A percentile compares a stretch with the other conserved stretches of the same genome.
Evolutionary conservation across 495 filamentous ascomycete species (phyloP).

Genomic region (Talaromyces liani): DNA sequence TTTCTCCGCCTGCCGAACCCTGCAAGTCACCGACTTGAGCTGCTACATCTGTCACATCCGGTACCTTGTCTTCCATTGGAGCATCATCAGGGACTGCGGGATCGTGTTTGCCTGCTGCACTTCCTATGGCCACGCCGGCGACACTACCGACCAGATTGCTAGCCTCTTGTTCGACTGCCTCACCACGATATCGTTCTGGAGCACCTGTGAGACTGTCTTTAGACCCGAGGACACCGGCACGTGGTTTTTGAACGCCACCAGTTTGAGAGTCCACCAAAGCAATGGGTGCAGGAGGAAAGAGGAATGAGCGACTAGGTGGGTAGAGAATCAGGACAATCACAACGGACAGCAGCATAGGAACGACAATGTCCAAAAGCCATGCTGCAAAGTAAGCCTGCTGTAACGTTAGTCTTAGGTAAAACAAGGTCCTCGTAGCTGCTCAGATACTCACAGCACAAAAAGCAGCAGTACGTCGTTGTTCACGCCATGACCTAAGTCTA

Average conservation of each 20-base stretch:
- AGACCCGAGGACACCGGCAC: constrained; percentile 62
- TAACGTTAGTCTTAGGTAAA: not conserved
- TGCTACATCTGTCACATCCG: constrained; percentile 54
- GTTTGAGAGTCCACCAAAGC: constrained; percentile 54
- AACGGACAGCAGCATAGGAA: constrained; percentile 48
- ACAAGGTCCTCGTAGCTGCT: not conserved
- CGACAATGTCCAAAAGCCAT: constrained; percentile 71
- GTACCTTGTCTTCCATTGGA: constrained; percentile 40
- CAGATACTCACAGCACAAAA: constrained; percentile 50
- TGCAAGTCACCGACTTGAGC: constrained; percentile 47
- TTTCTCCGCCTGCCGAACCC: constrained; percentile 38
- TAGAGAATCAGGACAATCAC: constrained; percentile 61
- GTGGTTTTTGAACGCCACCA: constrained; percentile 62
- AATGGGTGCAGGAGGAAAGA: constrained; percentile 72
- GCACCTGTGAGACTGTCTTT: constrained; percentile 75
- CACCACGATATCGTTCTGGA: constrained; percentile 77
- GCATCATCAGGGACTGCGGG: constrained; percentile 38
- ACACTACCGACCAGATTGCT: constrained; percentile 73
- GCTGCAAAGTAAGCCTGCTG: constrained; percentile 60
- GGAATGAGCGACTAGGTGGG: constrained; percentile 50
- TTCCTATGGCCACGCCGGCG: constrained; percentile 64
- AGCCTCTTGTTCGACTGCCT: constrained; percentile 81
- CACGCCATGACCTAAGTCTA: constrained; percentile 72
- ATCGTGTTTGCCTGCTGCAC: constrained; percentile 66
- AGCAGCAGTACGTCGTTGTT: constrained; percentile 56